phyloP scores from a whole-genome alignment of 768 basidiomycete species.

The Glaciozyma martinii region DNA sequence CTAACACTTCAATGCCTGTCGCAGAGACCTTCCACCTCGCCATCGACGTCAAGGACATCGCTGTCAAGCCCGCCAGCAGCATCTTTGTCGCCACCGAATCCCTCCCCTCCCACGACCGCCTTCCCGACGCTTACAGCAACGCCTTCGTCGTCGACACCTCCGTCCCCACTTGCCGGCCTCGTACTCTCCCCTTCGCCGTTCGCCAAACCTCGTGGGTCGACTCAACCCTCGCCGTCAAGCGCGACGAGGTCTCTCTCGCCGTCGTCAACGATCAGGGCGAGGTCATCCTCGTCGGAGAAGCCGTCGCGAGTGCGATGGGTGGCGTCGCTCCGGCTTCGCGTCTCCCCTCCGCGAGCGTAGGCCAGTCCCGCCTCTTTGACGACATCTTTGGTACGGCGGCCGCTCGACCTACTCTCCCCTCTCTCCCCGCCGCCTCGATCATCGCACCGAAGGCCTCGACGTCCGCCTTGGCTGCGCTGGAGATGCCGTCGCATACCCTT shows the following conservation, averaged over 20 bases:
- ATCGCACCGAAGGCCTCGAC: neutral
- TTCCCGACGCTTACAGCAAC: conserved; percentile 19
- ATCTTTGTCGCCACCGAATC: conserved; percentile 12
- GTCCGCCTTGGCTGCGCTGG: neutral
- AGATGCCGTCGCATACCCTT: conserved; percentile 20
- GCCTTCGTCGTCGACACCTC: conserved; percentile 17
- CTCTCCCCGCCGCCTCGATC: neutral
- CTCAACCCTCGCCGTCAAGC: conserved; percentile 39
- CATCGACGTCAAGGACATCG: conserved; percentile 33
- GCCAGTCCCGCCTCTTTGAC: conserved; percentile 21
- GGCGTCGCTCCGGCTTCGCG: conserved; percentile 6
- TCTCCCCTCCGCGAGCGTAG: conserved; percentile 6
- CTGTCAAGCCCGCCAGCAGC: conserved; percentile 31
- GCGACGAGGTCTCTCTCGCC: conserved; percentile 50
- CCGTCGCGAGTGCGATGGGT: conserved; percentile 24
- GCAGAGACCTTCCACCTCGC: conserved; percentile 13
- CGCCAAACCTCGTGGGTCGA: conserved; percentile 46
- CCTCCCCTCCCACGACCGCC: neutral
- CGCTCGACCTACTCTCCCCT: neutral
- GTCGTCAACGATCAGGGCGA: conserved; percentile 62
- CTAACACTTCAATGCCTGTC: neutral
- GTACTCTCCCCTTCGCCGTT: conserved; percentile 56
- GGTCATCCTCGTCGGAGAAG: conserved; percentile 61
- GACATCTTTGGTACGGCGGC: conserved; percentile 33
- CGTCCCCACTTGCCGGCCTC: conserved; percentile 32